These are phyloP conservation scores for Ormosia emarginata DNA, from an alignment of 306 rosid species.

Conservation along the genomic window DNA sequence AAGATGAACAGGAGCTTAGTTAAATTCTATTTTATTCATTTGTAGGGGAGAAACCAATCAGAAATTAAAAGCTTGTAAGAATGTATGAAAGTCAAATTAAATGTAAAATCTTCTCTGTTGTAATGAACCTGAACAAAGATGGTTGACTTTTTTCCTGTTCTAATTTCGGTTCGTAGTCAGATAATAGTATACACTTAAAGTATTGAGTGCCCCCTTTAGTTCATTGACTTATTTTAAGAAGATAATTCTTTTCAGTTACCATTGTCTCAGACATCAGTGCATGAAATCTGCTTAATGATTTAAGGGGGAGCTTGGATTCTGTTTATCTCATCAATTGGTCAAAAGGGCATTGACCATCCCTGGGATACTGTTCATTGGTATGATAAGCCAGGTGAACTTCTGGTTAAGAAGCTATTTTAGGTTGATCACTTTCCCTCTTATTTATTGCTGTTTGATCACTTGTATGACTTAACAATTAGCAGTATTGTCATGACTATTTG, in stretches of 20 bases:
- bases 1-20: background rate
- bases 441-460: constrained; percentile 2
- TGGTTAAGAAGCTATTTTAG: background rate
- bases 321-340: constrained; percentile 64
- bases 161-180: constrained; percentile 2
- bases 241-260: background rate
- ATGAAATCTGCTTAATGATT: constrained; percentile 28
- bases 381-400: constrained; percentile 77
- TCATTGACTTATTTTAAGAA: constrained; percentile 14
- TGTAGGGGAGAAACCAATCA: background rate
- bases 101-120: background rate
- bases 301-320: constrained; percentile 76
- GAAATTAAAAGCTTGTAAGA: background rate
- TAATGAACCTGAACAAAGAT: background rate
- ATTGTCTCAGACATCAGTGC: background rate
- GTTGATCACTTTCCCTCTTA: background rate
- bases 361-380: constrained; percentile 94
- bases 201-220: background rate
- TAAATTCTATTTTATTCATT: background rate
- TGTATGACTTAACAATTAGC: background rate
- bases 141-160: background rate
- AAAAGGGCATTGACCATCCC: constrained; percentile 57
- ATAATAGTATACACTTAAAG: background rate
- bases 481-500: background rate
- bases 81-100: background rate